Evolutionary conservation across 2,329 filamentous ascomycete genomes (phyloP).

Genomic region (Tolypocladium capitatum): DNA sequence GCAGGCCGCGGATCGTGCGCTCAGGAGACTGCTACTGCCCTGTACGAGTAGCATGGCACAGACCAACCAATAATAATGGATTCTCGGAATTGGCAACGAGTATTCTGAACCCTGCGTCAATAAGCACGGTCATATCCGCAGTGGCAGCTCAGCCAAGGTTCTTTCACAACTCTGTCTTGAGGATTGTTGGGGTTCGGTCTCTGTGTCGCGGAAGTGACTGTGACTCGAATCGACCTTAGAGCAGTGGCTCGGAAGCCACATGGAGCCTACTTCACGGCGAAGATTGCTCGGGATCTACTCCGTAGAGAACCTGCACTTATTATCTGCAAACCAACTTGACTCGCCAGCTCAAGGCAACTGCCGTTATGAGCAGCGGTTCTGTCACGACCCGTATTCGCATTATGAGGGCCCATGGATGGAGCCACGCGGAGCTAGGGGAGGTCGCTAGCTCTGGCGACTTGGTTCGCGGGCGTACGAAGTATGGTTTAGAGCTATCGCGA

Average conservation of each 20-base stretch:
- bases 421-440: not conserved
- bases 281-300: not conserved
- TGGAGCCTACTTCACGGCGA: not conserved
- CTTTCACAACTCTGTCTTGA: no score
- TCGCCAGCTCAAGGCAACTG: not conserved
- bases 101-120: no score
- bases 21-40: no score
- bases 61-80: no score
- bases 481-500: not conserved
- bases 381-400: not conserved
- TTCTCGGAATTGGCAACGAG: no score
- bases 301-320: no score
- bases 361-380: not conserved
- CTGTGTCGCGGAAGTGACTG: not conserved
- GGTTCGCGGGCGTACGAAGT: not conserved
- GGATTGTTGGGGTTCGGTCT: no score
- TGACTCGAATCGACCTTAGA: not conserved
- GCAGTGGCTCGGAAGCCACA: not conserved
- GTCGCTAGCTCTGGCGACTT: not conserved
- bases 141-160: no score
- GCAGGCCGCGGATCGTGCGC: not conserved
- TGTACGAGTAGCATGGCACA: not conserved
- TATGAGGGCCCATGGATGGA: not conserved
- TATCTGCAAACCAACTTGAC: not conserved
- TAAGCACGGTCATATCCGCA: no score